A percentile compares a stretch with the other conserved stretches of the same genome.
Conservation (phyloP, 768 basidiomycete species). For the Mycena olivaceomarginata region DNA sequence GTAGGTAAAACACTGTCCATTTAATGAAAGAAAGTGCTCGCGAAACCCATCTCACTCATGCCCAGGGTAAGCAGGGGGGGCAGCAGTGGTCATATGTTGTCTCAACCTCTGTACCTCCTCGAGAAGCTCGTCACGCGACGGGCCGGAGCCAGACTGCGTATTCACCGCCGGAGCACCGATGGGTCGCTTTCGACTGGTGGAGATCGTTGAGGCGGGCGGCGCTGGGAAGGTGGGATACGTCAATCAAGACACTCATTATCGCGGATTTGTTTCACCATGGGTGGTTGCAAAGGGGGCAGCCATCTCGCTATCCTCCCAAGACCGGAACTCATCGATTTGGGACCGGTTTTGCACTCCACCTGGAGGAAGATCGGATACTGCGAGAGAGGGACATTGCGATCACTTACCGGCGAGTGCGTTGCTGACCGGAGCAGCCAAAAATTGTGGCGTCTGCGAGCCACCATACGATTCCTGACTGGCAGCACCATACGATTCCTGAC, state of each 20-base stretch:
- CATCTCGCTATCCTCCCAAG: constrained; percentile 6
- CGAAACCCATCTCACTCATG: not conserved
- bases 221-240: not conserved
- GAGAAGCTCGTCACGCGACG: constrained; percentile 24
- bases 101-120: constrained; percentile 20
- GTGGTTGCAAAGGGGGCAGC: not conserved
- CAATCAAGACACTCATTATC: not conserved
- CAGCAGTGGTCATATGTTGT: not conserved
- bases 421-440: constrained; percentile 9
- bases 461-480: not conserved
- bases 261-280: not conserved
- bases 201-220: not conserved
- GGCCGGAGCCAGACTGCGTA: not conserved
- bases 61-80: constrained; percentile 25
- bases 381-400: not conserved
- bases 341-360: constrained; percentile 5
- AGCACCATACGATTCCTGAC: not conserved
- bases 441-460: not conserved
- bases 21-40: too few species aligned
- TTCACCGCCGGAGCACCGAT: not conserved
- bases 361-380: constrained; percentile 7
- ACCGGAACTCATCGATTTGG: constrained; percentile 10
- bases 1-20: too few species aligned
- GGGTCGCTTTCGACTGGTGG: constrained; percentile 9
- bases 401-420: constrained; percentile 21